These are phyloP conservation scores for Rhododendron ovatum DNA, from an alignment of 148 eudicot genomes.

Conservation along the genomic window DNA sequence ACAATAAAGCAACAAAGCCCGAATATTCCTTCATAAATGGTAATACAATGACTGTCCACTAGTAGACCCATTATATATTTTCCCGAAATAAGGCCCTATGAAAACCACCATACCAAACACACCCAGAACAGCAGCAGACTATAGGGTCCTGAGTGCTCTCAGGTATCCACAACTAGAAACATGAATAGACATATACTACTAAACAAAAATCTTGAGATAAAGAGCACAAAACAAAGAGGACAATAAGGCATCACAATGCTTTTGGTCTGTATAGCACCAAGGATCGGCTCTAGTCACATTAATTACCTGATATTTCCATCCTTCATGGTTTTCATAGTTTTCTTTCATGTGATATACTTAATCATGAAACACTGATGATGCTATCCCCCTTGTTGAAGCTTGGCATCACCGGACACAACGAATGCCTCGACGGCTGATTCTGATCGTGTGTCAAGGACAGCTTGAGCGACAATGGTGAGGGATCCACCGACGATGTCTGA, in stretches of 20 bases:
- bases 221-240: conserved; percentile 16
- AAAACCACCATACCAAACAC: conserved; percentile 9
- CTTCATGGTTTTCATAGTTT: conserved; percentile 1
- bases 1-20: background rate
- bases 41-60: conserved; percentile 4
- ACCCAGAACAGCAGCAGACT: background rate
- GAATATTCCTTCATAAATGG: background rate
- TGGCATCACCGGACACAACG: conserved; percentile 22
- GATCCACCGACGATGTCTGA: conserved; percentile 17
- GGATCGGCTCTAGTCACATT: conserved; percentile 18
- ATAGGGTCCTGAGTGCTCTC: background rate
- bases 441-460: conserved; percentile 44
- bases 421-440: conserved; percentile 25
- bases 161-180: background rate
- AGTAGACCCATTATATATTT: background rate
- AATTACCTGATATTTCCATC: conserved; percentile 13
- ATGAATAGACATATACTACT: background rate
- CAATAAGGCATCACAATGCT: conserved; percentile 21
- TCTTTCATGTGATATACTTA: background rate
- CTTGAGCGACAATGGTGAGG: conserved; percentile 42
- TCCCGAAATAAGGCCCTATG: background rate
- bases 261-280: conserved; percentile 26
- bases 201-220: conserved; percentile 10
- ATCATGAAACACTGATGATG: conserved; percentile 46
- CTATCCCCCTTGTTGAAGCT: conserved; percentile 43